Evolutionary conservation across 139 green algal genomes (phyloP).

Genomic region (Diplosphaera chodatii): DNA sequence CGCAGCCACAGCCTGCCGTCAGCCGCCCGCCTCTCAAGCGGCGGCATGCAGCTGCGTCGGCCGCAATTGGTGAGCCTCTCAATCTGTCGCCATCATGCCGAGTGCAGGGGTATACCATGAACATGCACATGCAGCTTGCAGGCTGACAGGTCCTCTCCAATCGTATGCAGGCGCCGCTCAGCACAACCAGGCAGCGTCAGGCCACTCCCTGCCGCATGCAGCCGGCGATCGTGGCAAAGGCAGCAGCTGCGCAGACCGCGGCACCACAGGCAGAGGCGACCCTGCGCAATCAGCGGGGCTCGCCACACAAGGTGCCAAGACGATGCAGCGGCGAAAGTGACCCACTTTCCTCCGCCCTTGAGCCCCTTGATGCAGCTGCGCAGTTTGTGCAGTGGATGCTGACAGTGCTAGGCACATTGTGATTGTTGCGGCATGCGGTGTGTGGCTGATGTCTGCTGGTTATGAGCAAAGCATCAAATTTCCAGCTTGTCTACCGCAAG

Average conservation of each 20-base stretch:
- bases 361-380: too few species aligned
- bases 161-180: not conserved
- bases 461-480: too few species aligned
- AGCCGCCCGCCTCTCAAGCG: not conserved
- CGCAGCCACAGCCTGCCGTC: not conserved
- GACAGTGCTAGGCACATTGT: too few species aligned
- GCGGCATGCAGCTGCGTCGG: constrained; percentile 4
- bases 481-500: too few species aligned
- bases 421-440: too few species aligned
- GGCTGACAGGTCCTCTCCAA: not conserved
- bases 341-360: too few species aligned
- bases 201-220: not conserved
- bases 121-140: constrained; percentile 6
- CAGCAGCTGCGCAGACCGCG: constrained; percentile 13
- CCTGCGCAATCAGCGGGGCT: constrained; percentile 57
- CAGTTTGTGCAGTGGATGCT: too few species aligned
- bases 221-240: constrained; percentile 11
- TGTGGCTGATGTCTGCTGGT: too few species aligned
- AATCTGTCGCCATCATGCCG: not conserved
- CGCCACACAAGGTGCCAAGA: constrained; percentile 69
- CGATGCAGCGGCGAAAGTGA: too few species aligned
- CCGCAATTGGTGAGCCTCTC: not conserved
- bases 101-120: constrained; percentile 1
- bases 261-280: constrained; percentile 36
- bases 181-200: constrained; percentile 1